phyloP scores from a whole-genome alignment of 768 basidiomycete species.

The Chalciporus piperatus region DNA sequence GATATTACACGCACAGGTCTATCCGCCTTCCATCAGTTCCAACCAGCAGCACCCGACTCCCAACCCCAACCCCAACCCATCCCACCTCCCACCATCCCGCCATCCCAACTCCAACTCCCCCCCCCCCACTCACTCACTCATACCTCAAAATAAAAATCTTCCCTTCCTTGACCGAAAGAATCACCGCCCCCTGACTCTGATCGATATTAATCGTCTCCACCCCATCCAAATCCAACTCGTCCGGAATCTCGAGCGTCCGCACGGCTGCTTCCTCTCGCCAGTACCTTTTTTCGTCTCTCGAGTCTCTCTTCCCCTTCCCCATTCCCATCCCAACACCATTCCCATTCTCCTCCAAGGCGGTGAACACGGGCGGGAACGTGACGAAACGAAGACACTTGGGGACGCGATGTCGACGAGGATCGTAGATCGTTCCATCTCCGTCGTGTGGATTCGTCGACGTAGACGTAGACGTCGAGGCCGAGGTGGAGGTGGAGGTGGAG shows the following conservation, averaged over 20 bases:
- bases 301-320: too few species aligned
- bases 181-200: slow-evolving; percentile 71
- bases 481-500: not conserved
- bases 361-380: slow-evolving; percentile 56
- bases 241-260: slow-evolving; percentile 60
- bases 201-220: slow-evolving; percentile 80
- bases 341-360: slow-evolving; percentile 18
- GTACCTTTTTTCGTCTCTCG: slow-evolving; percentile 17
- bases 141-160: slow-evolving; percentile 75
- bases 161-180: slow-evolving; percentile 63
- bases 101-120: too few species aligned
- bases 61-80: too few species aligned
- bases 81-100: too few species aligned
- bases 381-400: slow-evolving; percentile 64
- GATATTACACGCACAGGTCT: too few species aligned
- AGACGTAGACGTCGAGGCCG: not conserved
- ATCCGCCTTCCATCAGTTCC: too few species aligned
- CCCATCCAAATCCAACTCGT: slow-evolving; percentile 58
- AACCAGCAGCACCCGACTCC: too few species aligned
- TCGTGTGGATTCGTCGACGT: slow-evolving; percentile 14
- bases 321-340: too few species aligned
- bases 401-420: slow-evolving; percentile 27
- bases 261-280: slow-evolving; percentile 44
- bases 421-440: slow-evolving; percentile 18
- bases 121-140: slow-evolving; percentile 28